Base-by-base conservation (phyloP, 257 asterid species). In the Nicotiana tomentosiformis region DNA sequence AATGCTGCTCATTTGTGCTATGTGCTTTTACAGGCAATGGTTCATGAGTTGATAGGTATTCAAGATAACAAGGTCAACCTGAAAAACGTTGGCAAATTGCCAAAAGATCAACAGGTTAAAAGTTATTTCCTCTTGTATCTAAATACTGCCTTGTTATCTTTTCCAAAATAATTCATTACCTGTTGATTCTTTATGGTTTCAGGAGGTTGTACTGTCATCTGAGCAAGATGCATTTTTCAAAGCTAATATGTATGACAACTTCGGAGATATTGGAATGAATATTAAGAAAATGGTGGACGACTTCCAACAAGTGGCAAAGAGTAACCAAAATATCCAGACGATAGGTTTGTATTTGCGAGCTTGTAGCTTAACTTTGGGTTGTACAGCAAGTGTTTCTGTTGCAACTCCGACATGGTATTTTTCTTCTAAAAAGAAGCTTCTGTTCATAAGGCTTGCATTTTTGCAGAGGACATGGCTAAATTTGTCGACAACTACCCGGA, bases 401-500 rank as follows among this genome's bases (percentile, higher is more conserved):
- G 64, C 80, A 76, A 51, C 26, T 51, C 80, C 53, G 3, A 7
- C 65, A 76, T 29, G 3, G 29, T 76, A 15, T 26, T 51, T 76
- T 51, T 74, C 64, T 51, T 17, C 43, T 8, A 2, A 29, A 72
- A 46, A 53, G 46, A 76, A 37, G 77, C 76, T 82, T 83, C 81
- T 69, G 57, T 80, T 39, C 76, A 82, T 80, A 85, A 82, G 86
- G 76, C 77, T 37, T 85, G 83, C 39, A 77, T 37, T 74, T 85
- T 86, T 90, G 92, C 96, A 96, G 99, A 94, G 90, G 99, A 96
- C 83, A 96, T 96, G 98, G 98, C 98, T 83, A 94, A 94, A 84
- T 96, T 96, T 90, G 99, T 96, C 72, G 98, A 93, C 89, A 96
- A 94, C 90, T 96, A 96, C 84, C 99, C 99, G 49, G 98, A 96